A percentile compares a stretch with the other conserved stretches of the same genome.
Evolutionary conservation across 169 alveolate species (phyloP).

Genomic region (Cryptosporidium meleagridis): DNA sequence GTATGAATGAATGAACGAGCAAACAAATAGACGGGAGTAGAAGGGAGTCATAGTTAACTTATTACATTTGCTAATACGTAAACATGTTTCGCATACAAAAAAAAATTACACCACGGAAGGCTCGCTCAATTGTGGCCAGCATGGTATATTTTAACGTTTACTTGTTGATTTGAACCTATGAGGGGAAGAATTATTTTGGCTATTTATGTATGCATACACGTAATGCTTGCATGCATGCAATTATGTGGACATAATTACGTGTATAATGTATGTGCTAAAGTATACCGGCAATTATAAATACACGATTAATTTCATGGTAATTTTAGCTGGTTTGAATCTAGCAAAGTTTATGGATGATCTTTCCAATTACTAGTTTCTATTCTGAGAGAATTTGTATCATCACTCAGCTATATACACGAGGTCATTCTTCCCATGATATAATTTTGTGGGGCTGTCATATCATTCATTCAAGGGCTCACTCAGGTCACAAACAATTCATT

Average conservation of each 20-base stretch:
- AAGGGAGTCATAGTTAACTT: neutral
- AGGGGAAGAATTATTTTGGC: neutral
- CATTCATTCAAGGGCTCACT: neutral
- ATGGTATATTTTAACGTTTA: neutral
- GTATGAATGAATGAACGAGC: too few relatives aligned
- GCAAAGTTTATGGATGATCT: constrained; percentile 7
- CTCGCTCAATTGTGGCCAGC: neutral
- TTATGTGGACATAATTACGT: neutral
- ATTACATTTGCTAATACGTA: neutral
- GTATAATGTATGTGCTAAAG: constrained; percentile 11
- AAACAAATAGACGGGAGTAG: neutral
- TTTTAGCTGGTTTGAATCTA: constrained; percentile 2
- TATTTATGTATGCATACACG: neutral
- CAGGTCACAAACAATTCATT: neutral
- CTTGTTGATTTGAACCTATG: neutral
- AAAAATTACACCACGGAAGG: neutral
- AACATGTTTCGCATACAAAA: neutral
- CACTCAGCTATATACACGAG: neutral
- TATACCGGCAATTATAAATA: neutral
- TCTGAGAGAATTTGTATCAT: neutral
- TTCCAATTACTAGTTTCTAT: neutral
- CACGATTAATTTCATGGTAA: neutral
- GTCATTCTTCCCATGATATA: neutral
- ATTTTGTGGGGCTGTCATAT: neutral
- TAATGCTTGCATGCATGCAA: neutral